phyloP scores from a whole-genome alignment of 2,329 filamentous ascomycete genomes.

The Penicillium janthinellum region DNA sequence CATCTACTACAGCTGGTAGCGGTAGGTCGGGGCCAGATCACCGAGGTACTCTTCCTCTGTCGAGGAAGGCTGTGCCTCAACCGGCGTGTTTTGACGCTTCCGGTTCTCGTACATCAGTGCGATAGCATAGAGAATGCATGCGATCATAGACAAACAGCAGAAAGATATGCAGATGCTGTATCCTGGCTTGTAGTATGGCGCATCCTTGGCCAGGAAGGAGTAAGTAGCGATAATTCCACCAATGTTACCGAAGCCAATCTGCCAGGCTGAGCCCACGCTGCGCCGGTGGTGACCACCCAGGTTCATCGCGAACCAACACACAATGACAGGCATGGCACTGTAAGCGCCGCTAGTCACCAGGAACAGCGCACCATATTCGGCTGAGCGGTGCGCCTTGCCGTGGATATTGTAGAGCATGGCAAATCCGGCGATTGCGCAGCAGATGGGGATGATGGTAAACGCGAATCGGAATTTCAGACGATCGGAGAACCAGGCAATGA shows the following conservation, averaged over 20 bases:
- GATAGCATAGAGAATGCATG: constrained; percentile 42
- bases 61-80: constrained; percentile 25
- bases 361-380: constrained; percentile 81
- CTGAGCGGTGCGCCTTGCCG: constrained; percentile 54
- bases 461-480: constrained; percentile 70
- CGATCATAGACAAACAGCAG: constrained; percentile 65
- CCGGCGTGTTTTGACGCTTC: constrained; percentile 37
- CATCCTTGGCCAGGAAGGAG: constrained; percentile 66
- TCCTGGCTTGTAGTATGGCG: constrained; percentile 67
- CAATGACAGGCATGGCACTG: constrained; percentile 83
- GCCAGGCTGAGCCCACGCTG: constrained; percentile 72
- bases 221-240: constrained; percentile 78
- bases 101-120: constrained; percentile 45
- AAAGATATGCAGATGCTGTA: constrained; percentile 79
- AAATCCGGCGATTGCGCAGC: constrained; percentile 72
- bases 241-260: constrained; percentile 76
- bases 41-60: constrained; percentile 41
- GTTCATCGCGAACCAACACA: constrained; percentile 84
- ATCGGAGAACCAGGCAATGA: constrained; percentile 73
- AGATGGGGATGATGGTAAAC: constrained; percentile 71
- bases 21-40: constrained; percentile 46
- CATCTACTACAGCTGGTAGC: constrained; percentile 38
- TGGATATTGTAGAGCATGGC: constrained; percentile 73
- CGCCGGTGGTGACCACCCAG: constrained; percentile 71
- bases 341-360: constrained; percentile 79